Conservation (phyloP, 2,329 filamentous ascomycete species). For the Apiospora koreana region DNA sequence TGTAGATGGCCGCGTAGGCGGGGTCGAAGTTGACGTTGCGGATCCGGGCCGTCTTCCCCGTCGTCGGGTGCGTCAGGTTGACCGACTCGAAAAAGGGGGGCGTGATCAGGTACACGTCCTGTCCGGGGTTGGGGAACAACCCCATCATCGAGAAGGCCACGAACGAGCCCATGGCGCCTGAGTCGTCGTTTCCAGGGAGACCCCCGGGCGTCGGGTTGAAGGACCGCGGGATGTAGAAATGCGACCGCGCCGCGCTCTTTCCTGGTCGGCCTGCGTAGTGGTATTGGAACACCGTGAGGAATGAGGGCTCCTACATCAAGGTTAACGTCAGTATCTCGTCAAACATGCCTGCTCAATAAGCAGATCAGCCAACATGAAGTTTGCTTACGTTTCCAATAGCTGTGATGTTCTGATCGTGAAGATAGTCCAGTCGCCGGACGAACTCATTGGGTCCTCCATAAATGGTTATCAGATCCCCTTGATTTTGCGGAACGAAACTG, state of each 20-base stretch:
- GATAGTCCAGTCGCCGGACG: conserved; percentile 59
- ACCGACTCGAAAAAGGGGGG: conserved; percentile 67
- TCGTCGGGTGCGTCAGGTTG: conserved; percentile 57
- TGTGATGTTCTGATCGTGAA: conserved; percentile 64
- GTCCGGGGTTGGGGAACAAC: conserved; percentile 67
- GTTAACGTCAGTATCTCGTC: not conserved
- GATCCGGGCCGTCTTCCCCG: conserved; percentile 61
- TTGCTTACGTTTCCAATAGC: conserved; percentile 59
- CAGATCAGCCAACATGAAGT: conserved; percentile 30
- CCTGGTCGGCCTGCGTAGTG: conserved; percentile 68
- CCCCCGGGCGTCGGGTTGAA: conserved; percentile 62
- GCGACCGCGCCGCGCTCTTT: conserved; percentile 53
- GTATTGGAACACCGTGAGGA: conserved; percentile 67
- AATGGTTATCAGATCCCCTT: conserved; percentile 53
- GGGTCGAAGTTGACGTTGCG: conserved; percentile 64
- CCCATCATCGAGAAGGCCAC: conserved; percentile 69
- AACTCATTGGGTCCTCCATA: conserved; percentile 63
- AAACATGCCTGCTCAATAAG: not conserved
- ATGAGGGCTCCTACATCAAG: conserved; percentile 43
- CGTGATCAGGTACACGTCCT: conserved; percentile 60
- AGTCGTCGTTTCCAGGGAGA: conserved; percentile 71
- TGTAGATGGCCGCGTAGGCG: conserved; percentile 57
- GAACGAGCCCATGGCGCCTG: conserved; percentile 70
- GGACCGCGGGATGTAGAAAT: conserved; percentile 65
- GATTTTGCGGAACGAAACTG: conserved; percentile 56